Evolutionary conservation across 2,329 filamentous ascomycete species (phyloP).

Genomic region (Volutella citrinella): DNA sequence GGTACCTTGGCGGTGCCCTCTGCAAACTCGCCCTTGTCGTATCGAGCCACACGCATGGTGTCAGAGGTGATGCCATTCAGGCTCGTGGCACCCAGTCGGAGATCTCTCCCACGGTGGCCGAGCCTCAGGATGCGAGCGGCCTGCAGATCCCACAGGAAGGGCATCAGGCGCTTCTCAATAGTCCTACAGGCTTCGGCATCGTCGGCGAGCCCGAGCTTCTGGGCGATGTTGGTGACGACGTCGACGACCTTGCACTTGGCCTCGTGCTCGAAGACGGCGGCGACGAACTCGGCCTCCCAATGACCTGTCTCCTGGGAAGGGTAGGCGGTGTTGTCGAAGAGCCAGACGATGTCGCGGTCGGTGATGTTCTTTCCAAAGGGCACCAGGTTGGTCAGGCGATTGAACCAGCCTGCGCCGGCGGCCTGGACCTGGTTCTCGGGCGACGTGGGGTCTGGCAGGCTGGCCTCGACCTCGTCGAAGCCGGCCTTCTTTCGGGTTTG

Average conservation of each 20-base stretch:
- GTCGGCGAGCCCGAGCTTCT: conserved; percentile 63
- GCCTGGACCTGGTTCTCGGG: conserved; percentile 28
- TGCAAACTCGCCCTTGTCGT: conserved; percentile 43
- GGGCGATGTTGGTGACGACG: conserved; percentile 67
- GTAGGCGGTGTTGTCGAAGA: conserved; percentile 87
- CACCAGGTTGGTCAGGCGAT: conserved; percentile 50
- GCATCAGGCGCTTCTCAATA: conserved; percentile 66
- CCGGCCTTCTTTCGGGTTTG: conserved; percentile 46
- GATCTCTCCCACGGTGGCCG: conserved; percentile 46
- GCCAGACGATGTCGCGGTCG: conserved; percentile 73
- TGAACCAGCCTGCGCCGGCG: conserved; percentile 36
- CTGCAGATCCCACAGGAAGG: conserved; percentile 75
- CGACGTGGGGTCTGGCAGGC: conserved; percentile 37
- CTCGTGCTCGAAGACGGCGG: conserved; percentile 74
- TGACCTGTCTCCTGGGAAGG: conserved; percentile 43
- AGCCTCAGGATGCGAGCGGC: conserved; percentile 68
- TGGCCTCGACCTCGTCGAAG: conserved; percentile 50
- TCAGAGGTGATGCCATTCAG: conserved; percentile 71
- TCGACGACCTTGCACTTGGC: conserved; percentile 65
- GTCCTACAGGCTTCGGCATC: conserved; percentile 56
- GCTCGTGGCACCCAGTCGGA: conserved; percentile 67
- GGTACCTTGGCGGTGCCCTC: conserved; percentile 50
- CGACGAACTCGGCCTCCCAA: conserved; percentile 83
- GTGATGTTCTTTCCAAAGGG: conserved; percentile 60
- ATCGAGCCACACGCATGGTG: conserved; percentile 48